Percentiles rank a stretch among this genome's conserved stretches.
phyloP scores from a whole-genome alignment of 2,329 filamentous ascomycete genomes.

The Aspergillus sp. region DNA sequence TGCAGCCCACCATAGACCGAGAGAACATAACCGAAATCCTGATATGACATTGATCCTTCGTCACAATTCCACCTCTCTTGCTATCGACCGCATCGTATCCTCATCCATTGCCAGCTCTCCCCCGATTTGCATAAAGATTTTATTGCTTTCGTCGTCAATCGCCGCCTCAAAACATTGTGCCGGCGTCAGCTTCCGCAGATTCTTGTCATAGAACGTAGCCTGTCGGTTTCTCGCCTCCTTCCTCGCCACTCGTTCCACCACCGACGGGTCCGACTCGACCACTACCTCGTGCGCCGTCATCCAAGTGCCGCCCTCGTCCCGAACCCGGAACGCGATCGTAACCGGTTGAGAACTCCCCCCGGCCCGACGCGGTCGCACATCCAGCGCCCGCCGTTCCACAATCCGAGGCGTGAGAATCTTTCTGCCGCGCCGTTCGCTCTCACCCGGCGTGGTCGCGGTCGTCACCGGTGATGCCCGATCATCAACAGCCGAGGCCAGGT shows the following conservation, averaged over 20 bases:
- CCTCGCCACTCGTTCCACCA: conserved; percentile 13
- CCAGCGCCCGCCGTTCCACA: background rate
- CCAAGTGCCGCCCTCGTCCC: background rate
- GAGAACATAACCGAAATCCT: background rate
- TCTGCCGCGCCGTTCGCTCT: background rate
- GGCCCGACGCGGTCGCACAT: background rate
- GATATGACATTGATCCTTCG: conserved; percentile 1
- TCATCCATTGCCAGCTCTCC: background rate
- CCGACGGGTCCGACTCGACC: conserved; percentile 17
- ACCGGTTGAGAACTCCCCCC: background rate
- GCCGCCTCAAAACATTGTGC: conserved; percentile 20
- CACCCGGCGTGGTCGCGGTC: background rate
- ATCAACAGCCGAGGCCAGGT: background rate
- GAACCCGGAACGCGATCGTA: background rate
- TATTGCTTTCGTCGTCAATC: conserved; percentile 13
- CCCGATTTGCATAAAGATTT: background rate
- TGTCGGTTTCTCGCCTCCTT: conserved; percentile 14
- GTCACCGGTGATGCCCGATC: background rate
- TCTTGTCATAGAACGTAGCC: conserved; percentile 18
- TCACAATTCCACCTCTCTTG: background rate
- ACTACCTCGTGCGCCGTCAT: conserved; percentile 8
- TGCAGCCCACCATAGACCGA: background rate
- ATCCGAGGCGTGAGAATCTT: conserved; percentile 1
- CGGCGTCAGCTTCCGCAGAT: conserved; percentile 16
- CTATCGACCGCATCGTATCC: background rate